Percentiles rank a stretch among this genome's conserved stretches.
These are phyloP conservation scores for Selenicereus undatus DNA, from an alignment of 148 eudicot genomes.

Conservation along the genomic window DNA sequence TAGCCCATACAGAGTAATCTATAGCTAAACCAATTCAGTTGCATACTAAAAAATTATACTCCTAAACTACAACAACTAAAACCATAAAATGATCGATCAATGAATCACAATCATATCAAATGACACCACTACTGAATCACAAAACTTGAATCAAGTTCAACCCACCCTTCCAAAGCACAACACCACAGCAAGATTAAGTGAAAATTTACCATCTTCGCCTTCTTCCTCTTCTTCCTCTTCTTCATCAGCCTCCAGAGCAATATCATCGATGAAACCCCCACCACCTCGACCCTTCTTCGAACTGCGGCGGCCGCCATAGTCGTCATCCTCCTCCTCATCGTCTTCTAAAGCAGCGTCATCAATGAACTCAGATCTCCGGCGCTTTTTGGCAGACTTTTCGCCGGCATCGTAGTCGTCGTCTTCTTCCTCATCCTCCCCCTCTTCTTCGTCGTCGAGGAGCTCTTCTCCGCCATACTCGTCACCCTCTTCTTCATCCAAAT, in stretches of 20 bases:
- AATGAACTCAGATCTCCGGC: slow-evolving; percentile 52
- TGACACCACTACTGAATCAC: background rate
- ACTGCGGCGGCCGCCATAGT: slow-evolving; percentile 24
- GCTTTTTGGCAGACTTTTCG: slow-evolving; percentile 33
- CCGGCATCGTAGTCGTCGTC: slow-evolving; percentile 23
- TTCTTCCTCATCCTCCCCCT: slow-evolving; percentile 38
- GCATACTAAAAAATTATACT: background rate
- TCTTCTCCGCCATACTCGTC: slow-evolving; percentile 29
- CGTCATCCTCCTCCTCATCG: slow-evolving; percentile 61
- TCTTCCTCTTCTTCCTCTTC: slow-evolving; percentile 94
- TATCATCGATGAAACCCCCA: slow-evolving; percentile 49
- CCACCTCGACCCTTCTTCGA: slow-evolving; percentile 28
- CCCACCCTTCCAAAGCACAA: background rate
- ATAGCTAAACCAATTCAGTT: background rate
- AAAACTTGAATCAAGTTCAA: background rate
- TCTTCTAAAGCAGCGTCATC: slow-evolving; percentile 80
- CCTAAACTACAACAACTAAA: background rate
- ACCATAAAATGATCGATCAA: background rate
- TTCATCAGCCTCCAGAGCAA: slow-evolving; percentile 56
- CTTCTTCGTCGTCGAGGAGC: slow-evolving; percentile 26
- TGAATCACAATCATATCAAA: slow-evolving; percentile 7
- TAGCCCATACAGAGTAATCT: background rate
- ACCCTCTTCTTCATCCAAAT: slow-evolving; percentile 47
- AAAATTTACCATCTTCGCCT: slow-evolving; percentile 68
- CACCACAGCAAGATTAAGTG: background rate